Base-by-base conservation (phyloP, 768 basidiomycete species). In the Tulasnella sp. region DNA sequence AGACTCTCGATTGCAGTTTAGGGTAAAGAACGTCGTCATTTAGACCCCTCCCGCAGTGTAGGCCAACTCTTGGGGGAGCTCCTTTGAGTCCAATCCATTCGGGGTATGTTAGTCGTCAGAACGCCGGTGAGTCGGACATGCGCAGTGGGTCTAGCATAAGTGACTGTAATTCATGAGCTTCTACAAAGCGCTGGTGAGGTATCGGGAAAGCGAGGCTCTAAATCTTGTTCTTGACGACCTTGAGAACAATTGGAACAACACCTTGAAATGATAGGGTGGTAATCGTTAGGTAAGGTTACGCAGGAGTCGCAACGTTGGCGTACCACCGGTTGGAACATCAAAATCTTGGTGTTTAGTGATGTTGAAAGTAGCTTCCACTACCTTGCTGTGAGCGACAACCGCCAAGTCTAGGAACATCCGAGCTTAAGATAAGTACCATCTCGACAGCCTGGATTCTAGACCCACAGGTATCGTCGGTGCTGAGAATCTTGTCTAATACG, bases 311-410 rank as follows among this genome's bases (percentile, higher is more conserved):
- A 26, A 32, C 9, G 32, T 41, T 6, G 36, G 78, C 84, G 75
- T 64, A 85, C 90, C 90, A 82, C 90, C 90, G 5, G 89, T 89
- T 0, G 86, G 84, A 22, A 90, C 78, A 6, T 76, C 65, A 77
- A 84, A 87, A 12, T 68, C 73, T 1, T 77, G 77, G 19, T 87
- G 83, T 4, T 81, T 84, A 35, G 86, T 79, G 0, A 82, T 82
- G 3, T 77, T 80, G 75, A 89, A 75, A 67, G 90, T 85, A 0
- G 83, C 86, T 47, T 83, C 83, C 42, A 89, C 87, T 73, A 88
- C 84, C 1, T 85, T 88, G 17, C 85, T 82, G 76, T 92, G 90
- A 0, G 86, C 84, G 1, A 89, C 89, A 72, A 90, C 83, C 4
- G 88, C 88, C 19, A 90, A 83, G 75, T 85, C 90, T 91, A 69